Percentiles rank a stretch among this genome's conserved stretches.
Conservation (phyloP, 805 yeast species). For the Danielia reshetovae region DNA sequence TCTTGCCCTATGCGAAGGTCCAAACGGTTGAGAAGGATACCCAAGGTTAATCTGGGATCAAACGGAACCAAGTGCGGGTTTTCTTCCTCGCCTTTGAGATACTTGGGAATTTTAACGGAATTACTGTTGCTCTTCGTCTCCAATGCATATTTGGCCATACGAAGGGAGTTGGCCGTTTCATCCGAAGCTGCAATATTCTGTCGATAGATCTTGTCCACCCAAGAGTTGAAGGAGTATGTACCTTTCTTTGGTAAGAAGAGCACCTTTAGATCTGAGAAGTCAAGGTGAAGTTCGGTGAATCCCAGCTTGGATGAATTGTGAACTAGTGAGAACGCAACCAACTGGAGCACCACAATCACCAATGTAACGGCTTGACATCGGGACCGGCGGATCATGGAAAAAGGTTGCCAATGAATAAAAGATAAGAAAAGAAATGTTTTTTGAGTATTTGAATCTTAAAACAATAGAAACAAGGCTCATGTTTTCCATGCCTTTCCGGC, state of each 20-base stretch:
- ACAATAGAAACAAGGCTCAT: too few species aligned
- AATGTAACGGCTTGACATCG: constrained; percentile 4
- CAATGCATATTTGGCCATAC: constrained; percentile 3
- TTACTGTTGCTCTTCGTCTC: neutral
- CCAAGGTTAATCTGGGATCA: constrained; percentile 2
- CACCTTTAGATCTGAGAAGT: constrained; percentile 2
- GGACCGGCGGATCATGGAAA: constrained; percentile 8
- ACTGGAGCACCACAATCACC: constrained; percentile 4
- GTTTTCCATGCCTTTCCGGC: too few species aligned
- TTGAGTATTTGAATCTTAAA: too few species aligned
- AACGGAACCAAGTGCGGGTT: constrained; percentile 7
- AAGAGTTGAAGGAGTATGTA: constrained; percentile 7
- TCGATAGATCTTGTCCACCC: constrained; percentile 5
- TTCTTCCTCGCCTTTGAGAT: constrained; percentile 3
- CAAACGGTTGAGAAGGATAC: constrained; percentile 1
- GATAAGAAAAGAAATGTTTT: too few species aligned
- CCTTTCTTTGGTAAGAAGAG: constrained; percentile 2
- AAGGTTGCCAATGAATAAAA: too few species aligned
- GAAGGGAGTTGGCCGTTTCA: neutral
- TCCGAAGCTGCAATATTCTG: neutral
- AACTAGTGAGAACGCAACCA: neutral
- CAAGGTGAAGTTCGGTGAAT: constrained; percentile 1
- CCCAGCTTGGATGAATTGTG: neutral
- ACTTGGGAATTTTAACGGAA: constrained; percentile 5
- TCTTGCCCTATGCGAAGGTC: too few species aligned